Evolutionary conservation across 305 asterid genomes (phyloP), one percentile per base, ranked within the genome.

Genomic region (Nicotiana rustica): DNA sequence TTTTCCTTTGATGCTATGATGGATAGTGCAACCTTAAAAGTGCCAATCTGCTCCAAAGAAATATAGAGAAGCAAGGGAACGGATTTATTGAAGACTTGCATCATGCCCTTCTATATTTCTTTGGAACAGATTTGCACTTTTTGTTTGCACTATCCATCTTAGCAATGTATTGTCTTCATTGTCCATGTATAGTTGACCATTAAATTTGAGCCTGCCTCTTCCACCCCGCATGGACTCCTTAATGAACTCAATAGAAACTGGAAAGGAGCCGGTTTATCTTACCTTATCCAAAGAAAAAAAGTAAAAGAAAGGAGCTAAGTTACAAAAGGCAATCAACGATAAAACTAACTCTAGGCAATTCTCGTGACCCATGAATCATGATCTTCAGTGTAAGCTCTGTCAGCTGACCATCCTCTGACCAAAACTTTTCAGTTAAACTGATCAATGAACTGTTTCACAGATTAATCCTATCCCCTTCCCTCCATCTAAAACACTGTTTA

Each of bases 391-490:
- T 21, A 13, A 12, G 0, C 18, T 47, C 19, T 71, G 78, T 41
- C 60, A 44, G 78, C 60, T 5, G 61, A 47, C 36, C 38, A 71
- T 71, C 36, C 12, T 47, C 38, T 71, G 78, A 71, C 38, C 61
- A 71, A 44, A 44, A 13, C 78, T 71, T 35, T 71, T 44, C 61
- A 71, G 61, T 44, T 71, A 71, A 47, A 71, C 47, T 70, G 78
- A 69, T 41, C 10, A 10, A 10, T 70, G 78, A 70, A 41, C 19
- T 44, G 19, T 47, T 71, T 31, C 13, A 47, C 52, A 47, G 38
- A 71, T 71, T 71, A 47, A 71, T 18, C 12, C 2, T 71, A 21
- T 71, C n/a, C 61, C 78, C 13, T 7, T 47, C 36, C 78, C 38
- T 71, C 78, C 19, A 2, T 71, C 38, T 44, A 47, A 71, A 44